A percentile compares a stretch with the other conserved stretches of the same genome.
Evolutionary conservation across 768 basidiomycete genomes (phyloP).

Genomic region (Mycena chlorophos): DNA sequence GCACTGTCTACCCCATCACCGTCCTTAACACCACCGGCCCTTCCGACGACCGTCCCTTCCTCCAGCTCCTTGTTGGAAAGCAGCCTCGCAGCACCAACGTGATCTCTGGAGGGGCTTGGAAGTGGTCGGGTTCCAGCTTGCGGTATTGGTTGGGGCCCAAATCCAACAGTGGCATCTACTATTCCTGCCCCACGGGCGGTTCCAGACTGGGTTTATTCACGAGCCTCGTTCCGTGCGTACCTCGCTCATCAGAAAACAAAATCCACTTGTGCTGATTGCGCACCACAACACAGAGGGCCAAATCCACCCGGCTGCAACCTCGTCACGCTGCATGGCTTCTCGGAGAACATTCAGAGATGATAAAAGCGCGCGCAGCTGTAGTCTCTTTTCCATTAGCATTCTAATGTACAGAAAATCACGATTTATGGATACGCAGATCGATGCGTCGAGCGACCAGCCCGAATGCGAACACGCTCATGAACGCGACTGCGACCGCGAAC

Average conservation of each 20-base stretch:
- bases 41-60: slow-evolving; percentile 39
- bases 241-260: too few relatives aligned
- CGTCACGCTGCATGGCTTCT: slow-evolving; percentile 47
- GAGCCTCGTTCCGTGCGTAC: slow-evolving; percentile 47
- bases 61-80: slow-evolving; percentile 48
- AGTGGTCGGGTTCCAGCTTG: slow-evolving; percentile 57
- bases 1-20: slow-evolving; percentile 55
- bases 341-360: slow-evolving; percentile 19
- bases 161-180: slow-evolving; percentile 49
- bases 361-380: slow-evolving; percentile 16
- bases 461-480: slow-evolving; percentile 63
- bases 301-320: slow-evolving; percentile 42
- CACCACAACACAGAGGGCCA: slow-evolving; percentile 27
- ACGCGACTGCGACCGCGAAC: slow-evolving; percentile 69
- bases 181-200: slow-evolving; percentile 37
- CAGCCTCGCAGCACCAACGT: slow-evolving; percentile 30
- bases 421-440: slow-evolving; percentile 49
- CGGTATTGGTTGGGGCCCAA: slow-evolving; percentile 47
- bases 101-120: slow-evolving; percentile 48
- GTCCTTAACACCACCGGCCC: slow-evolving; percentile 48
- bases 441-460: slow-evolving; percentile 46
- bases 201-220: slow-evolving; percentile 48
- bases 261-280: too few relatives aligned
- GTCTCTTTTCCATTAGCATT: slow-evolving; percentile 25
- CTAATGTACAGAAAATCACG: slow-evolving; percentile 32